Percentiles rank a stretch among this genome's conserved stretches.
phyloP scores from a whole-genome alignment of 2,329 filamentous ascomycete genomes.

The Colletotrichum sp. region DNA sequence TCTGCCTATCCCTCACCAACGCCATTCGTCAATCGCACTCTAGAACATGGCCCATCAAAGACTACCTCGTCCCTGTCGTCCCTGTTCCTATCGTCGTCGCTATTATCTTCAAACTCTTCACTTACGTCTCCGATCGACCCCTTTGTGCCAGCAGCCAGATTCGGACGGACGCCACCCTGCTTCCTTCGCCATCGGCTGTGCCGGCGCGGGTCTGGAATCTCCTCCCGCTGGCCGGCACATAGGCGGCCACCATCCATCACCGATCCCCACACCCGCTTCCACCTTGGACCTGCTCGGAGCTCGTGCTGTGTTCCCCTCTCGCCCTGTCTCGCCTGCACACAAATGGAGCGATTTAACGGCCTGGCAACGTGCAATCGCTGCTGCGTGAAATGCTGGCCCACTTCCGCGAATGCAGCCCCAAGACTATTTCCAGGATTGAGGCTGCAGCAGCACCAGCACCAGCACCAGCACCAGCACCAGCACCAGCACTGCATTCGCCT shows the following conservation, averaged over 20 bases:
- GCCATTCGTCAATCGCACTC: background rate
- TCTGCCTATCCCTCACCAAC: background rate
- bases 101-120: background rate
- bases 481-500: constrained; percentile 13
- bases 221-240: constrained; percentile 14
- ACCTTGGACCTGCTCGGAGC: background rate
- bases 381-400: background rate
- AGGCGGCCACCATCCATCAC: constrained; percentile 15
- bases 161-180: constrained; percentile 10
- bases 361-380: constrained; percentile 7
- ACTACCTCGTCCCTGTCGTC: background rate
- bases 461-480: background rate
- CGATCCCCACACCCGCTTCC: background rate
- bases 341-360: background rate
- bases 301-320: constrained; percentile 1
- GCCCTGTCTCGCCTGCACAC: constrained; percentile 3
- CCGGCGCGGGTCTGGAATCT: constrained; percentile 16
- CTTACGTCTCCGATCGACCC: background rate
- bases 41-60: background rate
- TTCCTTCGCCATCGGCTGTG: constrained; percentile 10
- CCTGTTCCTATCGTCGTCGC: too few species aligned
- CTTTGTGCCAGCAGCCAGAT: background rate
- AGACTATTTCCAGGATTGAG: constrained; percentile 4
- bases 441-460: background rate
- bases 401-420: background rate